These are phyloP conservation scores for Posidonia oceanica DNA, from an alignment of 116 monocot species.

Conservation along the genomic window DNA sequence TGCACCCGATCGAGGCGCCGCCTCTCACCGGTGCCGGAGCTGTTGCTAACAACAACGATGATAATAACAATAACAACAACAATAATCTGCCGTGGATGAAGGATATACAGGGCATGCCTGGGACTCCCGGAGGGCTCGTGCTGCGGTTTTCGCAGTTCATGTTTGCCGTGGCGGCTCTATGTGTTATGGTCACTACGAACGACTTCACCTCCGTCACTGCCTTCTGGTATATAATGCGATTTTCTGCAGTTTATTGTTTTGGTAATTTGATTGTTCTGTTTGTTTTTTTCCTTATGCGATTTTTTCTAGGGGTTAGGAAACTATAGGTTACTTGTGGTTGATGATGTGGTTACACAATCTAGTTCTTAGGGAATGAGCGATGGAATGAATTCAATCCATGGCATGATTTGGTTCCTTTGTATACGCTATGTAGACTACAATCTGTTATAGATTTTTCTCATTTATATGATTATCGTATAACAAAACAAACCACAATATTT, in stretches of 20 bases:
- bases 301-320: too few relatives aligned
- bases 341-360: too few relatives aligned
- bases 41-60: neutral
- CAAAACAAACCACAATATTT: too few relatives aligned
- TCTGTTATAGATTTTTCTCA: too few relatives aligned
- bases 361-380: too few relatives aligned
- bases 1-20: slow-evolving; percentile 89
- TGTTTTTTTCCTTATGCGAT: neutral
- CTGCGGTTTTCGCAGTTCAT: slow-evolving; percentile 52
- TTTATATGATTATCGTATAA: too few relatives aligned
- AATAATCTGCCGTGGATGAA: slow-evolving; percentile 52
- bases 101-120: slow-evolving; percentile 82
- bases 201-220: slow-evolving; percentile 86
- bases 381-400: too few relatives aligned
- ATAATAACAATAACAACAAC: slow-evolving; percentile 8
- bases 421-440: too few relatives aligned
- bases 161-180: slow-evolving; percentile 53
- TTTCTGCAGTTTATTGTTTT: neutral
- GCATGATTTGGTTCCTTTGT: too few relatives aligned
- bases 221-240: slow-evolving; percentile 42
- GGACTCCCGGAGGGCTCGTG: slow-evolving; percentile 61
- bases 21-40: slow-evolving; percentile 9
- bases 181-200: slow-evolving; percentile 67
- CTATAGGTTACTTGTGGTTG: too few relatives aligned
- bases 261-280: neutral